Conservation (phyloP, 2,329 filamentous ascomycete species). For the Phaeosphaeria sp. region DNA sequence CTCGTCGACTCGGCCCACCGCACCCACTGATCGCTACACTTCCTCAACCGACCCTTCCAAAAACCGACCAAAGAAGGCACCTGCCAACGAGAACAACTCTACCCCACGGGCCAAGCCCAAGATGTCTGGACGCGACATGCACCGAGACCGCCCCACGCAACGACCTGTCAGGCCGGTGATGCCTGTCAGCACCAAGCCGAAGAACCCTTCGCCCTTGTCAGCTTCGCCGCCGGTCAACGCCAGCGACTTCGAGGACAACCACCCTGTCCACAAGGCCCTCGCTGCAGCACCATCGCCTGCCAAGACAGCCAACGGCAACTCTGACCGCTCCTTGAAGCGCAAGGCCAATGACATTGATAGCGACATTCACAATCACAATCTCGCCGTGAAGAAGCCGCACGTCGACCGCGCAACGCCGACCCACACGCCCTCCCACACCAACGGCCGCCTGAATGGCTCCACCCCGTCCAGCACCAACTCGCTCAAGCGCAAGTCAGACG, state of each 20-base stretch:
- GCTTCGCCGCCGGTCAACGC: slow-evolving; percentile 68
- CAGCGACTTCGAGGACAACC: slow-evolving; percentile 61
- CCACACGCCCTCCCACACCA: slow-evolving; percentile 39
- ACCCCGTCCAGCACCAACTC: slow-evolving; percentile 39
- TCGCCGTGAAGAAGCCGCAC: slow-evolving; percentile 43
- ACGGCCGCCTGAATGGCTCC: slow-evolving; percentile 36
- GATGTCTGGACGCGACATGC: slow-evolving; percentile 30
- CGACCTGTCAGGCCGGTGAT: slow-evolving; percentile 37
- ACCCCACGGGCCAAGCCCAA: slow-evolving; percentile 41
- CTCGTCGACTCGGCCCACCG: slow-evolving; percentile 24
- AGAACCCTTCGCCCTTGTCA: slow-evolving; percentile 67
- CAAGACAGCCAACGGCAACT: slow-evolving; percentile 40
- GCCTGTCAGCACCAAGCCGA: slow-evolving; percentile 59
- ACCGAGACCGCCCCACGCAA: slow-evolving; percentile 27
- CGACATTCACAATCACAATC: slow-evolving; percentile 45
- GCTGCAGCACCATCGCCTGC: slow-evolving; percentile 43
- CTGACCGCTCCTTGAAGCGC: slow-evolving; percentile 46
- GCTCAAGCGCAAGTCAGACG: slow-evolving; percentile 56
- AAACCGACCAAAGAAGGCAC: slow-evolving; percentile 36
- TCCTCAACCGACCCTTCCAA: slow-evolving; percentile 34
- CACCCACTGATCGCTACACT: slow-evolving; percentile 25
- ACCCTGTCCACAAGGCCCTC: slow-evolving; percentile 48
- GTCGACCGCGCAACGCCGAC: slow-evolving; percentile 35
- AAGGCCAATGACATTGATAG: slow-evolving; percentile 51
- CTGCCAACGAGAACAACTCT: slow-evolving; percentile 26